Conservation (phyloP, 2,329 filamentous ascomycete species). For the Colletotrichum sp. region DNA sequence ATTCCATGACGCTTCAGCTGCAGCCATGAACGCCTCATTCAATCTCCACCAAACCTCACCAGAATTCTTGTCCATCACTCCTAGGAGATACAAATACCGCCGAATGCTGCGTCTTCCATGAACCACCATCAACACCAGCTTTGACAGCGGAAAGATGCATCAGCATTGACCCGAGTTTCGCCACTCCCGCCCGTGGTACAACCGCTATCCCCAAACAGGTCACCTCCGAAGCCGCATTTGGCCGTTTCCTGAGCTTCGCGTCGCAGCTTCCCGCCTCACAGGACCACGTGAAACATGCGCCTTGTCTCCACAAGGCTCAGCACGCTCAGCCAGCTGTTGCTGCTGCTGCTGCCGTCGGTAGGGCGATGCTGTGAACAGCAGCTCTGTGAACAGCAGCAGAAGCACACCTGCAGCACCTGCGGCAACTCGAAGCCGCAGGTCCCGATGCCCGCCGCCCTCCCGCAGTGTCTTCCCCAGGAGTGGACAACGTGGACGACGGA, state of each 20-base stretch:
- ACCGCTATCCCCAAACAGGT: background rate
- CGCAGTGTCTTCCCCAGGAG: background rate
- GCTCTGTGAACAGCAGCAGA: background rate
- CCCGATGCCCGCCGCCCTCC: background rate
- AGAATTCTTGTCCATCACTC: background rate
- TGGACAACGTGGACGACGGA: background rate
- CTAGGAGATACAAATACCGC: background rate
- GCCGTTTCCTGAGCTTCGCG: background rate
- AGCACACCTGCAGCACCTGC: background rate
- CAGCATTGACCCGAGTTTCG: conserved; percentile 2
- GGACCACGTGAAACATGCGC: conserved; percentile 6
- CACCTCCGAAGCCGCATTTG: background rate
- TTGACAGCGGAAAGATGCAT: background rate
- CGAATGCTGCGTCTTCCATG: background rate
- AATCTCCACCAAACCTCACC: background rate
- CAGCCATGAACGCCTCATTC: background rate
- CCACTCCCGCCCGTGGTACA: background rate
- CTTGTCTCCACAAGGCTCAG: background rate
- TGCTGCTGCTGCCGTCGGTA: background rate
- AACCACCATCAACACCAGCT: background rate
- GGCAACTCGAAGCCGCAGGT: background rate
- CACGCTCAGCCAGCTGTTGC: background rate
- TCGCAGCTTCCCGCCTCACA: background rate
- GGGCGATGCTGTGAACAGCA: background rate
- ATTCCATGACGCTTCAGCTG: background rate